Conservation (phyloP, 169 alveolate genomes). For the Eimeria falciformis region DNA sequence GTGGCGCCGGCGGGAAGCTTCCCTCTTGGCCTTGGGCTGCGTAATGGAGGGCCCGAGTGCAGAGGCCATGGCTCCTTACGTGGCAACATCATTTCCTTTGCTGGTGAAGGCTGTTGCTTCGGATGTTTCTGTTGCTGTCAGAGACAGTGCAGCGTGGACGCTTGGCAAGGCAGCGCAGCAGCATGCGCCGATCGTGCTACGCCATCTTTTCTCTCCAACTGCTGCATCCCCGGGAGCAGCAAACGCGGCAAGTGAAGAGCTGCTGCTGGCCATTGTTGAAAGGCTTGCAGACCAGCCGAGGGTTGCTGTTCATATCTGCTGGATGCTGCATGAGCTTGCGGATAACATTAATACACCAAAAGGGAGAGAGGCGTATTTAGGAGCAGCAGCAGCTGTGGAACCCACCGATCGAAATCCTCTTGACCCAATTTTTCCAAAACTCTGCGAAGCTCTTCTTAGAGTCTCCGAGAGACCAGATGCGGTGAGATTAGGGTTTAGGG, state of each 20-base stretch:
- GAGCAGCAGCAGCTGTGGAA: conserved; percentile 8
- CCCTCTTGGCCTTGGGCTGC: conserved; percentile 93
- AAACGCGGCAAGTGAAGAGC: conserved; percentile 38
- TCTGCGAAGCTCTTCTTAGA: conserved; percentile 75
- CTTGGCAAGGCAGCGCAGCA: conserved; percentile 92
- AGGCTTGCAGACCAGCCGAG: conserved; percentile 78
- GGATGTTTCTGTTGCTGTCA: conserved; percentile 93
- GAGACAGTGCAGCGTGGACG: conserved; percentile 96
- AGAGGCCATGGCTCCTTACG: conserved; percentile 89
- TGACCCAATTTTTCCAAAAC: conserved; percentile 73
- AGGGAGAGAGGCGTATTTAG: conserved; percentile 55
- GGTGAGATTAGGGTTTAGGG: too few species aligned
- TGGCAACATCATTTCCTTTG: conserved; percentile 89
- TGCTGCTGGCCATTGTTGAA: conserved; percentile 74
- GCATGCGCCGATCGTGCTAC: conserved; percentile 88
- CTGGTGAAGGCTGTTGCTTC: conserved; percentile 87
- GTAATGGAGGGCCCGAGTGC: conserved; percentile 95
- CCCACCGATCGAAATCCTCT: conserved; percentile 46
- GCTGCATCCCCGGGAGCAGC: conserved; percentile 49
- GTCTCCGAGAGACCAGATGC: conserved; percentile 79
- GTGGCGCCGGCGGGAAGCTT: conserved; percentile 95
- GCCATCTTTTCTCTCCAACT: conserved; percentile 82
- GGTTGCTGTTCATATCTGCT: conserved; percentile 79
- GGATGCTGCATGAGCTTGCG: conserved; percentile 76
- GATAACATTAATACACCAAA: conserved; percentile 68